Evolutionary conservation across 2,329 filamentous ascomycete genomes (phyloP).

Genomic region (Venturia aucupariae): DNA sequence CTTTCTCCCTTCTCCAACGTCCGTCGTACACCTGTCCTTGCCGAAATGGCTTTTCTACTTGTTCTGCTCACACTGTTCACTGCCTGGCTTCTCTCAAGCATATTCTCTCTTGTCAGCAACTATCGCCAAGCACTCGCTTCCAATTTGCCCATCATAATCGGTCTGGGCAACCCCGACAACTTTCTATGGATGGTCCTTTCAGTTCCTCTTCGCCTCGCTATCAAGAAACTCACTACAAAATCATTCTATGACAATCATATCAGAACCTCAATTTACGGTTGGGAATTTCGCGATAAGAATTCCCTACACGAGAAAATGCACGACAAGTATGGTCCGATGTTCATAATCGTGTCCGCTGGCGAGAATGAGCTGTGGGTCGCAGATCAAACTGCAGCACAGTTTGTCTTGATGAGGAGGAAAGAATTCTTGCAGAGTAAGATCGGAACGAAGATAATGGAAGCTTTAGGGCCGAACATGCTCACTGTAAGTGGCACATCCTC

Average conservation of each 20-base stretch:
- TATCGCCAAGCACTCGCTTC: not conserved
- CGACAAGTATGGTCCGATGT: not conserved
- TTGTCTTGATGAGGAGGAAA: not conserved
- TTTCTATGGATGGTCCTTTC: not conserved
- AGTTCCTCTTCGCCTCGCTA: not conserved
- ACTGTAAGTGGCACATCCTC: not conserved
- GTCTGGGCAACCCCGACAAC: conserved; percentile 1
- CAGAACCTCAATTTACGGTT: not conserved
- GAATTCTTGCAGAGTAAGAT: not conserved
- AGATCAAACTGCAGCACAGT: not conserved
- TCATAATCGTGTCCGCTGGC: not conserved
- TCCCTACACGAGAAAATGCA: not conserved
- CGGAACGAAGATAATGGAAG: not conserved
- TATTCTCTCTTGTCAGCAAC: not conserved
- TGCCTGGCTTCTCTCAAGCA: not conserved
- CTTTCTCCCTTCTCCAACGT: not conserved
- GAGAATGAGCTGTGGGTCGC: not conserved
- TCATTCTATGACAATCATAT: not conserved
- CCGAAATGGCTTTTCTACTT: not conserved
- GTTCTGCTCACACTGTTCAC: not conserved
- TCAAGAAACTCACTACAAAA: not conserved
- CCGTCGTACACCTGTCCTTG: not conserved
- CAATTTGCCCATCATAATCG: not conserved
- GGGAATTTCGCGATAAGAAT: conserved; percentile 9
- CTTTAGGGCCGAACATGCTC: not conserved